A percentile compares a stretch with the other conserved stretches of the same genome.
phyloP scores from a whole-genome alignment of 805 yeast species.

The Zygoascus flipseniorum region DNA sequence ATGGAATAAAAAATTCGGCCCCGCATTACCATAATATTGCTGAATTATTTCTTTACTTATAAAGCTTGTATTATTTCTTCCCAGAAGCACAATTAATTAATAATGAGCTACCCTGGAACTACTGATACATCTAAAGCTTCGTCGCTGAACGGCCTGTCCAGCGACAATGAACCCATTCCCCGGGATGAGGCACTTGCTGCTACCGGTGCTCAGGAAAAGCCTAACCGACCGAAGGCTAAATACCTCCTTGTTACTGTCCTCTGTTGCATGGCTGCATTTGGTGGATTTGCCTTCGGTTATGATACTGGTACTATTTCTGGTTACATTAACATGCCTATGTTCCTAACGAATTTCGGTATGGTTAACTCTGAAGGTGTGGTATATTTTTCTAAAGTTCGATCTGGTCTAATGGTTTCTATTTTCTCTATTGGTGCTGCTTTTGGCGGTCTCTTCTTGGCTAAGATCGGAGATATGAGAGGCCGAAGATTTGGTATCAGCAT shows the following conservation, averaged over 20 bases:
- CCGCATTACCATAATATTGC: too few relatives aligned
- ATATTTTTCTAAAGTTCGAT: slow-evolving; percentile 41
- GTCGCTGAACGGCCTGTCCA: neutral
- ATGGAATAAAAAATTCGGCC: too few relatives aligned
- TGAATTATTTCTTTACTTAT: too few relatives aligned
- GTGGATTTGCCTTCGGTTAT: slow-evolving; percentile 60
- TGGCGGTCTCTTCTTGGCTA: slow-evolving; percentile 58
- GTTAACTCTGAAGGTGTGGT: slow-evolving; percentile 27
- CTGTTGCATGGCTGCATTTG: slow-evolving; percentile 51
- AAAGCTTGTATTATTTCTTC: too few relatives aligned
- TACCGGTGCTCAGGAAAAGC: neutral
- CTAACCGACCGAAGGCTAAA: neutral
- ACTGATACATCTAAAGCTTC: neutral
- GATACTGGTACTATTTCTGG: slow-evolving; percentile 65
- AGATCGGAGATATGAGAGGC: slow-evolving; percentile 39
- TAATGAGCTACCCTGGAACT: neutral
- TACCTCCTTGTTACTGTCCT: slow-evolving; percentile 19
- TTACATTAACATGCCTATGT: slow-evolving; percentile 51
- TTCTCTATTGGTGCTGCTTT: slow-evolving; percentile 62
- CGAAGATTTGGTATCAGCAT: slow-evolving; percentile 33
- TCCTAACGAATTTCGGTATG: slow-evolving; percentile 41
- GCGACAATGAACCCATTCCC: neutral
- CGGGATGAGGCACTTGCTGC: neutral
- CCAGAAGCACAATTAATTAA: neutral
- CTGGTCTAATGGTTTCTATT: slow-evolving; percentile 61